Base-by-base conservation (phyloP, 768 basidiomycete species). In the Sporobolomyces roseus region DNA sequence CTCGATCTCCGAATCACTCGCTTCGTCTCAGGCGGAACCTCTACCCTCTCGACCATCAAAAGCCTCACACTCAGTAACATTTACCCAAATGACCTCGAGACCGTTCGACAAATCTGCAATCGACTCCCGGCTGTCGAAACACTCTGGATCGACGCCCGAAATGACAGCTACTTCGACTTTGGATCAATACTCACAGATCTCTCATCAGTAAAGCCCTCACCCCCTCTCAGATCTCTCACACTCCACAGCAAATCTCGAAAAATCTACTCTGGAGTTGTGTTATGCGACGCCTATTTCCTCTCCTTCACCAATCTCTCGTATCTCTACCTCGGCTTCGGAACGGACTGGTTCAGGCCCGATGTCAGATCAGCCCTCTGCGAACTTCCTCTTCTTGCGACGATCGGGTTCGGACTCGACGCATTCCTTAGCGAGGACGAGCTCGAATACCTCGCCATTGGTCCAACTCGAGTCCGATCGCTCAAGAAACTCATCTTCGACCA, bases 321-420 rank as follows among this genome's bases (percentile, higher is more conserved):
- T 19, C 61, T 52, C 50, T 62, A 62, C 50, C 61, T 62, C 36
- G 50, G 61, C 61, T 27, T n/a, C n/a, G n/a, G n/a, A n/a, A n/a
- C 29, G 29, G 36, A 38, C 2, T 52, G 50, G 36, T 62, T 41
- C 38, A 10, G 1, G 1, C 25, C 2, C n/a, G 25, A 27, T 35
- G 12, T 62, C 25, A 25, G 51, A 36, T 2, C 2, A 4, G 1
- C 33, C 36, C 38, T 62, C 17, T 10, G 36, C 10, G 5, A 27
- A 14, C 38, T 52, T 14, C 38, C 61, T 1, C 27, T 23, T 2
- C 61, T 62, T 27, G 32, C 4, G 17, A 23, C 61, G 2, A 35
- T 62, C 36, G 61, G 61, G 13, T 62, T 62, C 51, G 61, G 61
- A 19, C 25, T 12, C 7, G 50, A 38, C 32, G 61, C 50, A 5